phyloP scores from a whole-genome alignment of 192 early-diverging fungal species.

The Entomortierella parvispora region DNA sequence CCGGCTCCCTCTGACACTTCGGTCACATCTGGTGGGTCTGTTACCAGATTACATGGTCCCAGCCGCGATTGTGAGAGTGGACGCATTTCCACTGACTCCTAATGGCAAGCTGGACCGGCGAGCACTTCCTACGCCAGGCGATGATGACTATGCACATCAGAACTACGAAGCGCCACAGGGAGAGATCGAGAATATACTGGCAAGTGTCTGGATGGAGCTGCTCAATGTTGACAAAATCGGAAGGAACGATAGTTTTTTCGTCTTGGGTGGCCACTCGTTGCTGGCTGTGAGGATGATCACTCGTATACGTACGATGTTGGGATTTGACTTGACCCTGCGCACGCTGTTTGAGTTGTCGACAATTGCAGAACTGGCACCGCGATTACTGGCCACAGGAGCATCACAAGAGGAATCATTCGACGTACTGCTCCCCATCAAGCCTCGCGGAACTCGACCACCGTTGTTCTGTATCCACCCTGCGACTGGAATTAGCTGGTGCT shows the following conservation, averaged over 20 bases:
- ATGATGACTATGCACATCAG: no score
- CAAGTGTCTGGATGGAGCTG: no score
- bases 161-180: no score
- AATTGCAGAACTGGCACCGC: conserved; percentile 8
- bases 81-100: no score
- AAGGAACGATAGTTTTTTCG: no score
- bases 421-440: conserved; percentile 20
- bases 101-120: no score
- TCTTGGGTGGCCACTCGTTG: conserved; percentile 20
- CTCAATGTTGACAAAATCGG: no score
- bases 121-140: no score
- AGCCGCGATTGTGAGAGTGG: no score
- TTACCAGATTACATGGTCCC: conserved; percentile 81
- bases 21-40: no score
- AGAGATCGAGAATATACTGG: no score
- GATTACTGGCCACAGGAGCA: background rate
- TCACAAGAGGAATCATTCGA: background rate
- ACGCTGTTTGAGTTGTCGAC: conserved; percentile 9
- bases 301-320: background rate
- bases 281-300: conserved; percentile 22
- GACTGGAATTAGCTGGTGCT: conserved; percentile 17
- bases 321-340: conserved; percentile 3
- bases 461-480: conserved; percentile 34
- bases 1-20: no score
- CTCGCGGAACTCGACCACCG: conserved; percentile 16